Percentiles rank a stretch among this genome's conserved stretches.
phyloP scores from a whole-genome alignment of 2,329 filamentous ascomycete species.

The Diaporthe nobilis region DNA sequence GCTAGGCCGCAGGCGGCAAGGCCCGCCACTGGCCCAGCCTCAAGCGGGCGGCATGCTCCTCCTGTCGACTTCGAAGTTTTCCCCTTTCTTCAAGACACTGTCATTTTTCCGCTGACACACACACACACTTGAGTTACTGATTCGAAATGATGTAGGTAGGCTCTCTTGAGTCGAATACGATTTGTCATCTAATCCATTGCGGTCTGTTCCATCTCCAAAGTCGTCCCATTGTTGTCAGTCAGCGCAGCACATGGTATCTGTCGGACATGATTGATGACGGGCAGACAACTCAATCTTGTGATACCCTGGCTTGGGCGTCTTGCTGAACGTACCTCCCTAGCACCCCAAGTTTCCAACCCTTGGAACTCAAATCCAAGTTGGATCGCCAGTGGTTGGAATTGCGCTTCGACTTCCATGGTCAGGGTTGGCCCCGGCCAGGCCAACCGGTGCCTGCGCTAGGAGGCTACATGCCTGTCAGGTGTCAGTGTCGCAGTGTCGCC shows the following conservation, averaged over 20 bases:
- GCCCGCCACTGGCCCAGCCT: slow-evolving; percentile 4
- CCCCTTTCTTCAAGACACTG: not conserved
- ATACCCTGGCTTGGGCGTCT: not conserved
- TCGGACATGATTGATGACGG: not conserved
- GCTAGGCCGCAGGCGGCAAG: slow-evolving; percentile 27
- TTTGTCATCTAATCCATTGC: not conserved
- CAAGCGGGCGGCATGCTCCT: not conserved
- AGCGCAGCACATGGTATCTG: too few relatives aligned
- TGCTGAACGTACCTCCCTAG: not conserved
- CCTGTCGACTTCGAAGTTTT: not conserved
- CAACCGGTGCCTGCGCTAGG: slow-evolving; percentile 22
- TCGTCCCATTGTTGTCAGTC: not conserved
- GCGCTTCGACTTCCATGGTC: not conserved
- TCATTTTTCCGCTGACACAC: not conserved
- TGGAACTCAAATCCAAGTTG: slow-evolving; percentile 25
- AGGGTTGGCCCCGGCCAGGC: not conserved
- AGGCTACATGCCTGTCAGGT: slow-evolving; percentile 26
- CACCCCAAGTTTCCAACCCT: not conserved
- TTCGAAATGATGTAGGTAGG: not conserved
- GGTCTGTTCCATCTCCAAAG: not conserved
- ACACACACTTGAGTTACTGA: not conserved
- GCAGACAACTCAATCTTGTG: slow-evolving; percentile 15
- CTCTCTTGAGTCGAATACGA: not conserved
- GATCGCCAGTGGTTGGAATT: slow-evolving; percentile 30
- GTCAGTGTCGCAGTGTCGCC: slow-evolving; percentile 25